Base-by-base conservation (phyloP, 352 stramenopile genomes). In the Phytopythium litorale region DNA sequence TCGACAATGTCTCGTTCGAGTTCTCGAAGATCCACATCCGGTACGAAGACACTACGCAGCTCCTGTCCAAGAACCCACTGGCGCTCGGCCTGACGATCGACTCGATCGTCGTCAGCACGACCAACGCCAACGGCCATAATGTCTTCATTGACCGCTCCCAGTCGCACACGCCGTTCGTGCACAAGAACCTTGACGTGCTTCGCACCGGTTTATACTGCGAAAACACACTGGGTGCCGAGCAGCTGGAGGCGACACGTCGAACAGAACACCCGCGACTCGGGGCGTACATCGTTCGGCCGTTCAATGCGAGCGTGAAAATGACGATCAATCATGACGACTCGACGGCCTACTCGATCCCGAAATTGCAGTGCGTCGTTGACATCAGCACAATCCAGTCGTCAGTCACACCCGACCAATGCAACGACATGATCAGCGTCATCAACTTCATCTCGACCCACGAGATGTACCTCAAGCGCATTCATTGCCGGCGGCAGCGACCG, bases 1-100 rank as follows among this genome's bases (percentile, higher is more conserved):
- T 94, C 11, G 83, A 95, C 62, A 95, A 95, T 51, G 78, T 94
- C 1, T 84, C 77, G 30, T 83, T 95, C 52, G 83, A 95, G 69
- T 80, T 94, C 48, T 74, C 76, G 25, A 90, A 91, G 21, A 89
- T 95, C 63, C 81, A 94, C 64, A 79, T 95, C 28, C 79, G 83
- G 13, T 95, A 92, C 52, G 84, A 95, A 66, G 84, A 95, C 62
- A 88, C 76, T 12, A 87, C 79, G 30, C 71, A 84, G 19, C 61
- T 90, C 30, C 57, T 89, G 18, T 79, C 79, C 0, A 79, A 79
- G 38, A 76, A 86, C 43, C 67, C 81, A 18, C 72, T 91, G 49
- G 81, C 82, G 1, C 58, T 94, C 7, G 87, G 87, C 3, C 57
- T 92, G 33, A 92, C 81, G 32, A 90, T 95, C 62, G 74, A 90